Conservation (phyloP, 805 yeast species). For the Myxozyma kluyveri region DNA sequence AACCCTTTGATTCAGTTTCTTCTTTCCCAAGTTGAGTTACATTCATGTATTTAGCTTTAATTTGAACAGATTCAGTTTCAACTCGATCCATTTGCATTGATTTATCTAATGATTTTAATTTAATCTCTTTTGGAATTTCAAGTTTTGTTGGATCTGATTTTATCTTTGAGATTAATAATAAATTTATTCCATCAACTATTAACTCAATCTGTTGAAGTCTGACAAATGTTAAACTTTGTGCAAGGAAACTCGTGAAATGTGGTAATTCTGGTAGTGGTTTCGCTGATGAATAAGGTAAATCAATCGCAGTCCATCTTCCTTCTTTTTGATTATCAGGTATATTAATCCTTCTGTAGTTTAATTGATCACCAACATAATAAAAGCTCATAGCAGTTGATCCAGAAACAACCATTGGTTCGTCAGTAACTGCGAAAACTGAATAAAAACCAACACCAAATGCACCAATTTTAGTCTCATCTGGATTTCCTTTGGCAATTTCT, state of each 20-base stretch:
- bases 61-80: conserved; percentile 33
- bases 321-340: conserved; percentile 15
- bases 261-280: conserved; percentile 38
- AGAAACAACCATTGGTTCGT: conserved; percentile 66
- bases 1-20: conserved; percentile 19
- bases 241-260: conserved; percentile 40
- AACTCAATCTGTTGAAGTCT: conserved; percentile 36
- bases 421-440: conserved; percentile 75
- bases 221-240: conserved; percentile 41
- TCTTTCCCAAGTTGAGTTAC: conserved; percentile 38
- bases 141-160: conserved; percentile 29
- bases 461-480: conserved; percentile 44
- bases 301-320: conserved; percentile 40
- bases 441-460: conserved; percentile 55
- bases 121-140: conserved; percentile 31
- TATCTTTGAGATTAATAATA: conserved; percentile 35
- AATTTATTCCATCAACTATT: conserved; percentile 33
- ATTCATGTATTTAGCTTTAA: conserved; percentile 38
- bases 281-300: conserved; percentile 38
- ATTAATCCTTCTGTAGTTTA: conserved; percentile 36
- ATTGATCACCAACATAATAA: conserved; percentile 41
- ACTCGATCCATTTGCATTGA: conserved; percentile 32
- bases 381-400: conserved; percentile 41
- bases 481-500: conserved; percentile 46
- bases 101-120: conserved; percentile 32